These are phyloP conservation scores for Triglochin maritima DNA, from an alignment of 106 monocot genomes.

Conservation along the genomic window DNA sequence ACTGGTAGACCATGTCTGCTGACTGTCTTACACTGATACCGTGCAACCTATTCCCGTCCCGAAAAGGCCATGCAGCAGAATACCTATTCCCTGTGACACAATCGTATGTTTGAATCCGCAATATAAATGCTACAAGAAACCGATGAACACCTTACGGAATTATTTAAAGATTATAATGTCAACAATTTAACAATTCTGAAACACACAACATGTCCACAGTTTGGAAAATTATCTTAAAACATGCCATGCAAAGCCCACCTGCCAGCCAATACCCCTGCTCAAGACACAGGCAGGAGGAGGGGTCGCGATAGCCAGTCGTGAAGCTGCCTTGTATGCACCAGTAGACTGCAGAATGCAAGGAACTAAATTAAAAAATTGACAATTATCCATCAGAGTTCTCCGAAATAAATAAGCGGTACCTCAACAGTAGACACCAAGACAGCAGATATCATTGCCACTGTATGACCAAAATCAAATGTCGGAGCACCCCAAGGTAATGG, in stretches of 20 bases:
- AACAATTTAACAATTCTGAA: neutral
- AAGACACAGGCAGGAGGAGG: constrained; percentile 65
- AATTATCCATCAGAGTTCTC: too few relatives aligned
- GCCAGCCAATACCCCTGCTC: constrained; percentile 71
- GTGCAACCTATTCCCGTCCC: constrained; percentile 56
- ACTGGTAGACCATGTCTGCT: too few relatives aligned
- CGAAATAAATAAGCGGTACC: constrained; percentile 10
- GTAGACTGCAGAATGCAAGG: constrained; percentile 33
- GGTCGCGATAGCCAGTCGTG: constrained; percentile 54
- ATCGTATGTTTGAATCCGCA: too few relatives aligned
- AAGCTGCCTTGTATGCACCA: constrained; percentile 50
- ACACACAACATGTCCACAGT: too few relatives aligned
- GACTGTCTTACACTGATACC: constrained; percentile 55
- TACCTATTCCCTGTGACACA: constrained; percentile 40
- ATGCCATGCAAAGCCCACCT: constrained; percentile 24
- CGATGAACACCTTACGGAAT: too few relatives aligned
- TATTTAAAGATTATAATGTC: too few relatives aligned
- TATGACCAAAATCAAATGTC: constrained; percentile 66
- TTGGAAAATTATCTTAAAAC: too few relatives aligned
- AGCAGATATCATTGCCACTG: constrained; percentile 64
- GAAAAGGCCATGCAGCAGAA: constrained; percentile 50
- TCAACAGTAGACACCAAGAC: constrained; percentile 49
- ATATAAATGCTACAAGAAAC: too few relatives aligned
- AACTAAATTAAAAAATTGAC: neutral
- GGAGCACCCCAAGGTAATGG: constrained; percentile 77